A percentile compares a stretch with the other conserved stretches of the same genome.
Evolutionary conservation across 805 yeast species (phyloP).

Genomic region (Myxozyma geophila): DNA sequence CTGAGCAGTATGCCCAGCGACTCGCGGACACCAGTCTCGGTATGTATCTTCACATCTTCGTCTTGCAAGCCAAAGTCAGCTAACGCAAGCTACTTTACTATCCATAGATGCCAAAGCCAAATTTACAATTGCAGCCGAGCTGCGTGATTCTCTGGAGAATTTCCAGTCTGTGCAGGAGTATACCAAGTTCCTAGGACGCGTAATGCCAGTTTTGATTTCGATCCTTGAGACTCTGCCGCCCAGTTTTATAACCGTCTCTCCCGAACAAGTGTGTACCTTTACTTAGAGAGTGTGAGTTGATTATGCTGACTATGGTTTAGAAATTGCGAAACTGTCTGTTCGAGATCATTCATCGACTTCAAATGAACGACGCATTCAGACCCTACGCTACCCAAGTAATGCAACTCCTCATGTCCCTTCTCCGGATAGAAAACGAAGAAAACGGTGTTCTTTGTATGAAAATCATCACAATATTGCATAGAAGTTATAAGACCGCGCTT

Average conservation of each 20-base stretch:
- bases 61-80: background rate
- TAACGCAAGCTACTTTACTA: background rate
- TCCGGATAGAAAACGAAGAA: slow-evolving; percentile 87
- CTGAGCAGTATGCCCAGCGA: slow-evolving; percentile 33
- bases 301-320: slow-evolving; percentile 45
- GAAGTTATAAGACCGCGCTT: slow-evolving; percentile 72
- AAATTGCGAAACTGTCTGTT: slow-evolving; percentile 75
- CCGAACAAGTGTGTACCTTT: slow-evolving; percentile 53
- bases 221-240: slow-evolving; percentile 71
- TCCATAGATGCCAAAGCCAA: slow-evolving; percentile 59
- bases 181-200: slow-evolving; percentile 68
- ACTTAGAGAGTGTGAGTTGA: background rate
- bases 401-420: slow-evolving; percentile 60
- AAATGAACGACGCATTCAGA: slow-evolving; percentile 79
- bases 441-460: slow-evolving; percentile 92
- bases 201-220: slow-evolving; percentile 71
- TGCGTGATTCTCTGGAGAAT: slow-evolving; percentile 84
- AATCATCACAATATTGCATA: slow-evolving; percentile 80
- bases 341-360: slow-evolving; percentile 79
- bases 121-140: slow-evolving; percentile 74
- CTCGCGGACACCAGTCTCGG: slow-evolving; percentile 31
- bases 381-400: slow-evolving; percentile 67
- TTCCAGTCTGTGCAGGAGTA: slow-evolving; percentile 82
- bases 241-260: slow-evolving; percentile 65
- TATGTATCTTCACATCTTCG: slow-evolving; percentile 5